These are phyloP conservation scores for Hypoxylon intermedium DNA, from an alignment of 495 filamentous ascomycete genomes.

Conservation along the genomic window DNA sequence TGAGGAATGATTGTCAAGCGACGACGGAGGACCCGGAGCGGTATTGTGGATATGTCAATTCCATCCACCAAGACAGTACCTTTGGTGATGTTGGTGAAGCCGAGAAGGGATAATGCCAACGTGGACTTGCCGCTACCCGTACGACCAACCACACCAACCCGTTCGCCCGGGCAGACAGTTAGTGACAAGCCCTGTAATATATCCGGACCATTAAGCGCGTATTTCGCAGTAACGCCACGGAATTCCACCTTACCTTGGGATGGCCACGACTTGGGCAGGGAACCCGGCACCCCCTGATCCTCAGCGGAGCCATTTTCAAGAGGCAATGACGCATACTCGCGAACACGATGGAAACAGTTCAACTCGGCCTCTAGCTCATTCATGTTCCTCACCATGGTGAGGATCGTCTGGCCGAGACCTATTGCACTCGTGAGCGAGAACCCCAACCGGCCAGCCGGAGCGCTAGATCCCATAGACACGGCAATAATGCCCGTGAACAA, in stretches of 20 bases:
- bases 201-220: constrained; percentile 27
- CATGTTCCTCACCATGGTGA: constrained; percentile 29
- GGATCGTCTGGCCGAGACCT: constrained; percentile 23
- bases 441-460: constrained; percentile 17
- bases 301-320: constrained; percentile 65
- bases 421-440: constrained; percentile 28
- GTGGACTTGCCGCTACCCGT: constrained; percentile 50
- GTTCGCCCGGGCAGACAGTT: constrained; percentile 36
- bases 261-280: constrained; percentile 40
- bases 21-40: constrained; percentile 44
- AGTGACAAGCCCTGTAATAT: constrained; percentile 25
- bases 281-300: constrained; percentile 71
- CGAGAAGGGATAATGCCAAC: constrained; percentile 47
- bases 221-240: constrained; percentile 33
- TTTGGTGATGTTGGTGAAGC: constrained; percentile 43
- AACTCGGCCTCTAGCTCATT: constrained; percentile 65
- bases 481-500: constrained; percentile 11
- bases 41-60: constrained; percentile 44
- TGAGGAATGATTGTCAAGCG: constrained; percentile 51
- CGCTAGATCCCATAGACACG: constrained; percentile 8
- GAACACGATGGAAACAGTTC: constrained; percentile 59
- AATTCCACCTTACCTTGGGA: constrained; percentile 36
- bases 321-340: constrained; percentile 52
- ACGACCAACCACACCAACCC: constrained; percentile 49
- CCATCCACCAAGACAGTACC: constrained; percentile 49